A percentile compares a stretch with the other conserved stretches of the same genome.
Evolutionary conservation across 139 green algal species (phyloP).

Genomic region (Mesotaenium endlicherianum): DNA sequence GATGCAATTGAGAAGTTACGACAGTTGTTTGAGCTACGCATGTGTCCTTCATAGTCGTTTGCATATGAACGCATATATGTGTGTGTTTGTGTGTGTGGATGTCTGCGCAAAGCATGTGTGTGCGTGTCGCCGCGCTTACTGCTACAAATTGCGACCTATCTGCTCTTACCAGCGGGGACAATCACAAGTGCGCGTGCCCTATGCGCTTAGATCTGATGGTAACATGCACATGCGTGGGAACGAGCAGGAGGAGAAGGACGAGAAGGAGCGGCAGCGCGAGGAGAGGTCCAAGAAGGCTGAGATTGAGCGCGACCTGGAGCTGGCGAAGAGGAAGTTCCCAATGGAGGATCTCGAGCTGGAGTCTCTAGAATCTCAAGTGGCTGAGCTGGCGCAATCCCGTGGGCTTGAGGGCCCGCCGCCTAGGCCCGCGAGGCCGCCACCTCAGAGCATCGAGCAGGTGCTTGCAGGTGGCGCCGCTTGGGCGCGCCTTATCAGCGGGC

Average conservation of each 20-base stretch:
- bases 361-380: neutral
- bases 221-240: too few relatives aligned
- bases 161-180: too few relatives aligned
- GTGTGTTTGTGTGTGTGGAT: neutral
- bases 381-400: neutral
- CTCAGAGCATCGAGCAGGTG: neutral
- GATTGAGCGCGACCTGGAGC: neutral
- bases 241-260: slow-evolving; percentile 30
- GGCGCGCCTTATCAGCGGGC: neutral
- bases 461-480: neutral
- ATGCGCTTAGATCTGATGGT: too few relatives aligned
- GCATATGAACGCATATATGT: too few relatives aligned
- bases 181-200: too few relatives aligned
- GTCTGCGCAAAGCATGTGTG: too few relatives aligned
- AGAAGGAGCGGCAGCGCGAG: slow-evolving; percentile 8
- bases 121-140: too few relatives aligned
- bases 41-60: too few relatives aligned
- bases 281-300: neutral
- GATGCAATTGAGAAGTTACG: too few relatives aligned
- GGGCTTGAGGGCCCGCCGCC: neutral
- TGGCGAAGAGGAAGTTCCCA: slow-evolving; percentile 27
- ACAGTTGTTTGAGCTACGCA: too few relatives aligned
- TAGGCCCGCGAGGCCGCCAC: neutral
- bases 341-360: slow-evolving; percentile 37
- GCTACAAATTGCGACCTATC: too few relatives aligned